Evolutionary conservation across 352 stramenopile genomes (phyloP).

Genomic region (Phytophthora aleatoria): DNA sequence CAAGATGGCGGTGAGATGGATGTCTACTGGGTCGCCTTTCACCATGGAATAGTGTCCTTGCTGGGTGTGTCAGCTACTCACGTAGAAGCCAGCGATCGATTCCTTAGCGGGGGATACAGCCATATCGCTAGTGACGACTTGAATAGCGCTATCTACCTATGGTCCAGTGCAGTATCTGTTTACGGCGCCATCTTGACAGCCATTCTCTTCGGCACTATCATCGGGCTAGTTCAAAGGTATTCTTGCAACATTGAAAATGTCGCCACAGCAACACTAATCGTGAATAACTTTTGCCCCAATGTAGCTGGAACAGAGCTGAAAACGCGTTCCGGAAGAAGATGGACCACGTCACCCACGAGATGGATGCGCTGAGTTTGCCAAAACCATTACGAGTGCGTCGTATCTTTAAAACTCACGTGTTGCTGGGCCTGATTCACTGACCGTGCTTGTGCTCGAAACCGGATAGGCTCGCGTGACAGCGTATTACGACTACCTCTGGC

Average conservation of each 20-base stretch:
- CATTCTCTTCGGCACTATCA: conserved; percentile 60
- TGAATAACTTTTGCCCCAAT: background rate
- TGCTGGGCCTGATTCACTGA: conserved; percentile 1
- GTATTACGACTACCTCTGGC: conserved; percentile 80
- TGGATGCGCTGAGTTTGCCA: conserved; percentile 61
- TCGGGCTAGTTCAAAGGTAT: conserved; percentile 63
- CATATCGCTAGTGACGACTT: conserved; percentile 19
- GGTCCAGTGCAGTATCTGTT: conserved; percentile 49
- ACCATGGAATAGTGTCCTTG: conserved; percentile 60
- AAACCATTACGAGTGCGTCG: conserved; percentile 52
- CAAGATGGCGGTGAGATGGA: conserved; percentile 39
- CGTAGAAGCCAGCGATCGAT: conserved; percentile 48
- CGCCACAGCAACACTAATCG: background rate
- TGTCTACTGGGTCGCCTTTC: conserved; percentile 64
- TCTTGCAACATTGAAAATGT: background rate
- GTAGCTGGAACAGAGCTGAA: conserved; percentile 63
- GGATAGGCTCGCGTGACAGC: conserved; percentile 47
- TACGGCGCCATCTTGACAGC: conserved; percentile 52
- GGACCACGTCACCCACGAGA: conserved; percentile 71
- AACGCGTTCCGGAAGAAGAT: conserved; percentile 76
- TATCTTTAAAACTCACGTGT: background rate
- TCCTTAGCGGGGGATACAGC: conserved; percentile 56
- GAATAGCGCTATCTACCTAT: conserved; percentile 42
- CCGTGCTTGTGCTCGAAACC: background rate
- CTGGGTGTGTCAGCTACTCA: conserved; percentile 53